Evolutionary conservation across 208 protist species (phyloP), one percentile per base, ranked within the genome.

Genomic region (Perkinsela sp.): DNA sequence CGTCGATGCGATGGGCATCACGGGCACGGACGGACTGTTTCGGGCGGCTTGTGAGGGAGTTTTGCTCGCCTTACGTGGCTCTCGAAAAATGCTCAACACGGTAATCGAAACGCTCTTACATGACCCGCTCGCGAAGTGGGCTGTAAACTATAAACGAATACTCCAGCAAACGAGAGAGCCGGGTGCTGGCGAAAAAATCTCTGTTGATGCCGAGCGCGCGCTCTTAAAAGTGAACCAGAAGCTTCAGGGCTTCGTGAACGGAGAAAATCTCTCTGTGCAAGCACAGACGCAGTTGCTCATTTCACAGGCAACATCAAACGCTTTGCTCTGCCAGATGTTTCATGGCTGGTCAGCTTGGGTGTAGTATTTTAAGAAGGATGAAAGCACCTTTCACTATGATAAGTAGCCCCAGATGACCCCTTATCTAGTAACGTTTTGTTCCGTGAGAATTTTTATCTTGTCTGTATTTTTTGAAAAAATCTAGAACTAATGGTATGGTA

Each of bases 81-180:
- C 81, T 32, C 75, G 80, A 0, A 77, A 85, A 13, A 69, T 87
- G 1, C 73, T 97, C 0, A 72, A 89, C 0, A 90, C 87, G 0
- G 81, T 97, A 22, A 72, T 96, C 16, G 85, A 89, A 66, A 82
- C 94, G 1, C 85, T 97, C 66, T 75, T 95, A 1, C 86, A 96
- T 73, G 94, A 98, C 72, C 94, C 95, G 13, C 77, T 98, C 2
- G 91, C 90, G 48, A 82, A 82, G 13, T 97, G 94, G 93, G 30
- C 76, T 1, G 31, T 84, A 6, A 71, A 68, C 28, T 69, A 69
- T 30, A 15, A 40, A 13, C 70, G 16, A 32, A 67, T 1, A 68
- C 1, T 75, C 22, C 32, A 70, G 67, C 75, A 76, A 1, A 70
- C 40, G 40, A 71, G 67, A 29, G 71, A 71, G 69, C 81, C 69